Evolutionary conservation across 2,329 filamentous ascomycete species (phyloP), one percentile per base, ranked within the genome.

Genomic region (Cladosporium sp.): DNA sequence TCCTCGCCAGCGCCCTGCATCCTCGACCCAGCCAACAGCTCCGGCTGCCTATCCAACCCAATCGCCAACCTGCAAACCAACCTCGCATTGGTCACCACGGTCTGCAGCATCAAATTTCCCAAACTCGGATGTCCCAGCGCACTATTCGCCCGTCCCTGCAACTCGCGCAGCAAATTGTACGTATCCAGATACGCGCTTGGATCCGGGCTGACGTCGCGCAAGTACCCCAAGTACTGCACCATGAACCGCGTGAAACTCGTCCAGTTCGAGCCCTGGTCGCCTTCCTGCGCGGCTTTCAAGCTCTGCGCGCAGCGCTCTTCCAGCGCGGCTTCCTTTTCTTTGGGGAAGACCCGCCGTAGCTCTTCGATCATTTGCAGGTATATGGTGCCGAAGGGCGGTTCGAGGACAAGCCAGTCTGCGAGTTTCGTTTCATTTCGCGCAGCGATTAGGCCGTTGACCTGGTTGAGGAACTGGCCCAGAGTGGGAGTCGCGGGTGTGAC

Each of bases 41-140:
- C 90, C 0, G 93, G 93, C 64, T 88, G 87, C 69, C 90, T 90
- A 76, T 94, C 92, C 47, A 97, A 84, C 61, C 88, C 90, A 81
- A 97, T 92, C 30, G 93, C 93, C 65, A 97, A 85, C 70, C 90
- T 89, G 10, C 92, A 90, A 28, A 97, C 86, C 8, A 92, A 88
- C 71, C 90, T 88, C 36, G 91, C 94, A 63, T 96, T 86, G 34
- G 90, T 90, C 72, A 97, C 88, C 75, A 92, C 91, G 3, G 92
- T 93, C 51, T 92, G 89, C 49, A 97, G 86, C 72, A 97, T 87
- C 73, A 97, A 85, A 34, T 90, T 86, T 36, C 94, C 94, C 75
- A 93, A 89, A 14, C 88, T 89, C 1, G 90, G 88, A 73, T 97
- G 90, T 7, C 88, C 87, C 58, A 97, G 86, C 0, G 93, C 93